Evolutionary conservation across 176 grass and related monocot genomes (phyloP).

Genomic region (Urochloa ruziziensis): DNA sequence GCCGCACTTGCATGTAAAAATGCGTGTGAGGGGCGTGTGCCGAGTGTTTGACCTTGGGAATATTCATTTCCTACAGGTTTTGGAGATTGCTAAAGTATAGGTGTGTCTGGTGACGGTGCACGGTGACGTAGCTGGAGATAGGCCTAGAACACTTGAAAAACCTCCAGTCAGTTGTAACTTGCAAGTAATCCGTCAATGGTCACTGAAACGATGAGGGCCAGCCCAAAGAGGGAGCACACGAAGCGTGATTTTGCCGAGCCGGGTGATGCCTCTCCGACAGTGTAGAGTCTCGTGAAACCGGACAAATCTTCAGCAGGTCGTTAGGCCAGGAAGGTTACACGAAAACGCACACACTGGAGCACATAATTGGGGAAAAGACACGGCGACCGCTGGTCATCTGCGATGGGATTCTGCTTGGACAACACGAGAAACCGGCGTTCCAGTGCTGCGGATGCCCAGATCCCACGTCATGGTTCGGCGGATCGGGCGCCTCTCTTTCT

Average conservation of each 20-base stretch:
- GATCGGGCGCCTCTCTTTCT: neutral
- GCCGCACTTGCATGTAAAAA: neutral
- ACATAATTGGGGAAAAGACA: too few relatives aligned
- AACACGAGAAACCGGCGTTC: neutral
- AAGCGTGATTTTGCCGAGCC: too few relatives aligned
- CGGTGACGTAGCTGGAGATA: neutral
- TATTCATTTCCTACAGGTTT: neutral
- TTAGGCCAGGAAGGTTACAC: neutral
- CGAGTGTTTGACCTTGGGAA: neutral
- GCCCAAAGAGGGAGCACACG: neutral
- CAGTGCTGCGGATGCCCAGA: too few relatives aligned
- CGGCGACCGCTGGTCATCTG: too few relatives aligned
- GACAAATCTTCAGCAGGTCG: neutral
- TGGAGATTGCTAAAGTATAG: neutral
- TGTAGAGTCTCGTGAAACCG: neutral
- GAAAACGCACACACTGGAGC: too few relatives aligned
- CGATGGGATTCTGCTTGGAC: slow-evolving; percentile 15
- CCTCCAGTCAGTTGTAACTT: neutral
- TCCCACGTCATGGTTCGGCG: slow-evolving; percentile 4
- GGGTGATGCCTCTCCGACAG: neutral
- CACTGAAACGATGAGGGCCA: too few relatives aligned
- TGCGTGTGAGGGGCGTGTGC: neutral
- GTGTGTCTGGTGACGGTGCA: neutral
- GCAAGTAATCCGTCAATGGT: too few relatives aligned
- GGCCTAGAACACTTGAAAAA: neutral